Conservation (phyloP, 148 eudicot species). For the Linanthus parryae region DNA sequence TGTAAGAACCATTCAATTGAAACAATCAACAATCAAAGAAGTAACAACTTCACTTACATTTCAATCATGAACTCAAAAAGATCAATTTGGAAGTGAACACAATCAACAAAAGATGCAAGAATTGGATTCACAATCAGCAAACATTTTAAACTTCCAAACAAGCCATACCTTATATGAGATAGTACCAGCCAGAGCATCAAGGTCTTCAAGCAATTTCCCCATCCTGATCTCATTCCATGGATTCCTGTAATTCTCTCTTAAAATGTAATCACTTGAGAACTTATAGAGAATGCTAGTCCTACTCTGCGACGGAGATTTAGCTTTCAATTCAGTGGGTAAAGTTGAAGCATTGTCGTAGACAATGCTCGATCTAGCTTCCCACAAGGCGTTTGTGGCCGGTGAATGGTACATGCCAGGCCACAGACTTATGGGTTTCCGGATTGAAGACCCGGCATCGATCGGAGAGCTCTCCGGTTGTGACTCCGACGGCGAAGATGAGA, state of each 20-base stretch:
- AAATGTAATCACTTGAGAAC: slow-evolving; percentile 55
- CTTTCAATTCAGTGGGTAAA: slow-evolving; percentile 28
- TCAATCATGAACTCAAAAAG: too few relatives aligned
- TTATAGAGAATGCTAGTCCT: slow-evolving; percentile 64
- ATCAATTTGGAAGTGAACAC: too few relatives aligned
- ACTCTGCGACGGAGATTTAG: slow-evolving; percentile 55
- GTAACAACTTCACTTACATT: too few relatives aligned
- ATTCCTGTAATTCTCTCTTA: slow-evolving; percentile 85
- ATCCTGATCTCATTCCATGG: slow-evolving; percentile 85
- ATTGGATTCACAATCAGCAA: too few relatives aligned
- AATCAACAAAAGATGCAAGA: too few relatives aligned
- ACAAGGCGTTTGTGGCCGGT: slow-evolving; percentile 82
- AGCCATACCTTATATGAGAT: slow-evolving; percentile 80
- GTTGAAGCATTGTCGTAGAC: slow-evolving; percentile 32
- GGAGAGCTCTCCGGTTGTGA: slow-evolving; percentile 21
- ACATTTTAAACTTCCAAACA: too few relatives aligned
- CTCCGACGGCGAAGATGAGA: slow-evolving; percentile 15
- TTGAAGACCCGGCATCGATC: slow-evolving; percentile 72
- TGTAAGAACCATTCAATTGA: too few relatives aligned
- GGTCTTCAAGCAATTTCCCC: slow-evolving; percentile 92
- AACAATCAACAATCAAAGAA: too few relatives aligned
- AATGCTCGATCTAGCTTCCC: slow-evolving; percentile 78
- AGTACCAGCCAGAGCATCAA: slow-evolving; percentile 95
- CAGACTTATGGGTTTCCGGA: slow-evolving; percentile 68
- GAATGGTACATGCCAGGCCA: slow-evolving; percentile 96